These are phyloP conservation scores for Trichoderma endophyticum DNA, from an alignment of 2,329 filamentous ascomycete species.

Conservation along the genomic window DNA sequence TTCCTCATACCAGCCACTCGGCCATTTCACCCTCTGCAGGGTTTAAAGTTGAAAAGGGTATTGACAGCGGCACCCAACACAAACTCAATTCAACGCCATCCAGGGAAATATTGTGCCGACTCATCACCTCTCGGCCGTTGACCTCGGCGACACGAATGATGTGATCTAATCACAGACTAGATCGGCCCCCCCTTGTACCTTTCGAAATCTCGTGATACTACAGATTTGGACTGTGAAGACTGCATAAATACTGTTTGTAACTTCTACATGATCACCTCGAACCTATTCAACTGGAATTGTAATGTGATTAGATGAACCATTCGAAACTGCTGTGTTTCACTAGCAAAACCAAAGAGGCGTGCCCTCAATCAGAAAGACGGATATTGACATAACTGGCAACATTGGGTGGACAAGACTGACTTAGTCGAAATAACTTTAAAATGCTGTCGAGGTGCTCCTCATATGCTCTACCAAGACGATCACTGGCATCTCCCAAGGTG, in stretches of 20 bases:
- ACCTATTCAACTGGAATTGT: background rate
- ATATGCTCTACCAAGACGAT: background rate
- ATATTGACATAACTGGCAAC: background rate
- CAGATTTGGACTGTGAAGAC: accelerated
- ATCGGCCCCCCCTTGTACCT: background rate
- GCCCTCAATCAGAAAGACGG: background rate
- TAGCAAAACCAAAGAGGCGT: background rate
- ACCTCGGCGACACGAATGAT: background rate
- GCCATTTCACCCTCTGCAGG: background rate
- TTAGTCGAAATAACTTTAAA: background rate
- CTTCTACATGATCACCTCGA: background rate
- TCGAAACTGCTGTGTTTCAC: background rate
- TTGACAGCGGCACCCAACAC: background rate
- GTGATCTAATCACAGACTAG: background rate
- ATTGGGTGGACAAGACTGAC: background rate
- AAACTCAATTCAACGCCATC: background rate
- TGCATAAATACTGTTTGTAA: background rate
- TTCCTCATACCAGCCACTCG: background rate
- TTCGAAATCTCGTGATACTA: background rate
- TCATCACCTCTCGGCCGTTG: background rate
- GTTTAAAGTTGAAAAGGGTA: accelerated
- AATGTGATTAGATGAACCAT: background rate
- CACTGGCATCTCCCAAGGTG: background rate
- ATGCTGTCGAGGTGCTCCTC: background rate
- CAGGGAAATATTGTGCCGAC: background rate